phyloP scores from a whole-genome alignment of 192 early-diverging fungal species.

The Linnemannia elongata region DNA sequence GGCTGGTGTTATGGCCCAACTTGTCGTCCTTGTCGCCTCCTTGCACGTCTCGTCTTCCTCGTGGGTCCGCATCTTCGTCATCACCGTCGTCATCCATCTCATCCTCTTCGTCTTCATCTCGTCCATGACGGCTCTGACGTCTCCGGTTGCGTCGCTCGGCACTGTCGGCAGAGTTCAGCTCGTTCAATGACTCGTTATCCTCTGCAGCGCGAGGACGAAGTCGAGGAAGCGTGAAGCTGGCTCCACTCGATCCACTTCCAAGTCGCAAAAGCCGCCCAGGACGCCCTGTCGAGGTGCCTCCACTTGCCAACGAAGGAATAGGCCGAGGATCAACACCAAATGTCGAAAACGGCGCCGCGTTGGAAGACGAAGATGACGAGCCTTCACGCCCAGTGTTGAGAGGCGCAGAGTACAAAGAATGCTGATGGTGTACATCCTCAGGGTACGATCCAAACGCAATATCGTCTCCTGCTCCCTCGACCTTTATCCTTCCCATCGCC shows the following conservation, averaged over 20 bases:
- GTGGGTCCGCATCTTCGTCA: slow-evolving; percentile 9
- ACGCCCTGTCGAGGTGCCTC: slow-evolving; percentile 17
- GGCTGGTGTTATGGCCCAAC: slow-evolving; percentile 16
- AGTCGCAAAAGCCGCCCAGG: slow-evolving; percentile 18
- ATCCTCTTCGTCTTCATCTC: slow-evolving; percentile 4
- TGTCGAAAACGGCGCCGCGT: not conserved
- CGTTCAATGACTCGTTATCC: slow-evolving; percentile 47
- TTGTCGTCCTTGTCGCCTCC: slow-evolving; percentile 6
- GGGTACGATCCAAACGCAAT: slow-evolving; percentile 50
- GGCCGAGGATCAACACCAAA: slow-evolving; percentile 34
- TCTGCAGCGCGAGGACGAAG: slow-evolving; percentile 30
- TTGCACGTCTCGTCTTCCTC: not conserved
- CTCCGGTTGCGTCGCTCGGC: not conserved
- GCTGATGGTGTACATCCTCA: slow-evolving; percentile 52
- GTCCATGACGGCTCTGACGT: not conserved
- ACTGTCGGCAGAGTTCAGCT: slow-evolving; percentile 19
- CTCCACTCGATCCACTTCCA: slow-evolving; percentile 33
- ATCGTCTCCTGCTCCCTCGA: slow-evolving; percentile 12
- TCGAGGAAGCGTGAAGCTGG: slow-evolving; percentile 31
- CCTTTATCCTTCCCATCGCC: slow-evolving; percentile 27
- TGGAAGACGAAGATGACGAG: not conserved
- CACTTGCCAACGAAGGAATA: slow-evolving; percentile 20
- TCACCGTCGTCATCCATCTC: slow-evolving; percentile 34
- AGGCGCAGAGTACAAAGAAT: slow-evolving; percentile 49
- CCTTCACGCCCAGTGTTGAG: slow-evolving; percentile 23